Base-by-base conservation (phyloP, 345 rosid genomes). In the Brassica incana region DNA sequence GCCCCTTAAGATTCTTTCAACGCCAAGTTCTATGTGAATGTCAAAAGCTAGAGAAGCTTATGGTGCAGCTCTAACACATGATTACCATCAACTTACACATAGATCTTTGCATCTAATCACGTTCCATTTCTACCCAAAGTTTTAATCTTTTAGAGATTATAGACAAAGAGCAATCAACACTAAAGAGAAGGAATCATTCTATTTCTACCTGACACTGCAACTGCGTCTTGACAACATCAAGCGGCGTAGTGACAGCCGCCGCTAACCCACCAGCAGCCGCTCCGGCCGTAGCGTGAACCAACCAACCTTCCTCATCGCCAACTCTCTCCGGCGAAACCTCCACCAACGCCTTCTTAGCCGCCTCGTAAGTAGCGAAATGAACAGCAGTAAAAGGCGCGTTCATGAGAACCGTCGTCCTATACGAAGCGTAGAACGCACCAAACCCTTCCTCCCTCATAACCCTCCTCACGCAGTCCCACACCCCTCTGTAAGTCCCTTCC, bases 171-270 rank as follows among this genome's bases (percentile, higher is more conserved):
- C n/a, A 78, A 15, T 1, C 29, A 65, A 16, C 1, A 2, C 59
- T n/a, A 30, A 0, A 40, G 29, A 30, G 65, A 38, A 80, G 12
- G n/a, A 62, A 63, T 54, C 30, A 61, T 35, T 30, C 11, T 10
- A 95, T 98, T 35, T 30, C 11, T 10, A 95, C 99, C 99, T 93
- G 99, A 72, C 99, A 93, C 85, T 95, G 99, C 87, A 95, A 81
- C 84, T 93, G 98, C 63, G 99, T 95, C 85, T 95, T 95, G 29
- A 93, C 98, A 43, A 93, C 98, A 59, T 95, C 98, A 11, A 93
- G 90, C 2, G 96, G 99, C 3, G 96, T 91, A 0, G 98, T 95
- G 4, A 90, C 69, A 8, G 87, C 96, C 32, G 98, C 96, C 0
- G 96, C 99, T 56, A 89, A 65, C 0, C 92, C 98, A 5, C 99